Conservation (phyloP, 2,329 filamentous ascomycete genomes). For the Ascocoryne sarcoides region DNA sequence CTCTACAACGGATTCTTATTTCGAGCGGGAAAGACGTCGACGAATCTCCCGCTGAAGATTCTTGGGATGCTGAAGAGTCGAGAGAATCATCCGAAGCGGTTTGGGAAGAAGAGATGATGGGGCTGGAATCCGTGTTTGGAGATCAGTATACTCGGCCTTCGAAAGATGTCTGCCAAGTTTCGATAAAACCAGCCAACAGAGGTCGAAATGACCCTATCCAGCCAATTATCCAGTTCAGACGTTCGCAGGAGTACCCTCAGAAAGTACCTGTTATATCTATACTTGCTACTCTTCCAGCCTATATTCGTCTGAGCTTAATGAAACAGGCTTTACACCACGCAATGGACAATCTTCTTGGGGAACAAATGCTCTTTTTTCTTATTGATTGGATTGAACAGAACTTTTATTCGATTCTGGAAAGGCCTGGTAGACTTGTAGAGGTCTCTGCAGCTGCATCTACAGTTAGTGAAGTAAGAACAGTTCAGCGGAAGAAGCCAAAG, state of each 20-base stretch:
- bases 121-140: slow-evolving; percentile 78
- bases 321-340: slow-evolving; percentile 68
- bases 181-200: slow-evolving; percentile 48
- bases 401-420: slow-evolving; percentile 71
- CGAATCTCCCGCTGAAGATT: slow-evolving; percentile 31
- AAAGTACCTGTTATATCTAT: slow-evolving; percentile 61
- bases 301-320: slow-evolving; percentile 84
- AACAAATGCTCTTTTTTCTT: slow-evolving; percentile 85
- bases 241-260: slow-evolving; percentile 65
- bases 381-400: slow-evolving; percentile 88
- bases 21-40: slow-evolving; percentile 33
- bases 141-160: slow-evolving; percentile 58
- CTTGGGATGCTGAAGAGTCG: slow-evolving; percentile 31
- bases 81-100: slow-evolving; percentile 47
- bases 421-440: slow-evolving; percentile 74
- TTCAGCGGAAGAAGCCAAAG: slow-evolving; percentile 22
- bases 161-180: slow-evolving; percentile 59
- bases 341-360: slow-evolving; percentile 61
- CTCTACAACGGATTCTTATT: slow-evolving; percentile 64
- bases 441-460: slow-evolving; percentile 72
- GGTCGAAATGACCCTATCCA: slow-evolving; percentile 42
- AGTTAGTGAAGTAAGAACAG: slow-evolving; percentile 39
- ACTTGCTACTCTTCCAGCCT: slow-evolving; percentile 67
- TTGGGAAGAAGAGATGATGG: slow-evolving; percentile 81
- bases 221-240: slow-evolving; percentile 57